Base-by-base conservation (phyloP, 2,329 filamentous ascomycete species). In the Trichoderma koningiopsis region DNA sequence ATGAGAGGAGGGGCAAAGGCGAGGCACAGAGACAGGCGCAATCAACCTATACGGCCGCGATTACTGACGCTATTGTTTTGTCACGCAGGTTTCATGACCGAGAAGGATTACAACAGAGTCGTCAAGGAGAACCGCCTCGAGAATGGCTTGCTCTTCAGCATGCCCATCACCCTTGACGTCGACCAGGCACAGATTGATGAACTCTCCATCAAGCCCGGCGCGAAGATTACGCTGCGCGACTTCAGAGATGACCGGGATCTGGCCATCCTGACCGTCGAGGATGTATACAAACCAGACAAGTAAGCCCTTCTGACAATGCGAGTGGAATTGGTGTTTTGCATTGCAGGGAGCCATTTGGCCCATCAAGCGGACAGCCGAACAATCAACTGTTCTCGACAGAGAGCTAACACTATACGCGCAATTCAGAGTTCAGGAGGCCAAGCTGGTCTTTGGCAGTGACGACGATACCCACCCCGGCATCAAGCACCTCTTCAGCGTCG, bases 91-190 rank as follows among this genome's bases (percentile, higher is more conserved):
- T 99, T 99, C 86, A 91, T 99, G 92, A 97, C 89, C 81, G 90
- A 99, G 86, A 91, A 93, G 83, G 96, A 99, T 83, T 99, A 97
- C 86, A 92, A 97, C 78, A 96, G 94, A 72, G 96, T 99, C 73
- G 94, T 97, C 74, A 90, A 91, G 81, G 89, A 95, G 75, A 90
- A 92, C 84, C 92, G 96, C 76, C 91, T 99, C 70, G 89, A 89
- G 70, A 90, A 93, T 83, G 96, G 96, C 80, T 90, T 90, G 79
- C 91, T 99, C 76, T 98, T 98, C 85, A 92, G 89, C 82, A 99
- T 99, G 84, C 96, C 96, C 77, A 98, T 99, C 82, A 96, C 92
- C 76, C 90, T 99, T 74, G 96, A 99, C 81, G 85, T 96, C 72
- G 88, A 87, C 73, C 85, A 93, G 79, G 83, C 91, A 77, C 89